phyloP scores from a whole-genome alignment of 306 rosid genomes.

The Prunus persica region DNA sequence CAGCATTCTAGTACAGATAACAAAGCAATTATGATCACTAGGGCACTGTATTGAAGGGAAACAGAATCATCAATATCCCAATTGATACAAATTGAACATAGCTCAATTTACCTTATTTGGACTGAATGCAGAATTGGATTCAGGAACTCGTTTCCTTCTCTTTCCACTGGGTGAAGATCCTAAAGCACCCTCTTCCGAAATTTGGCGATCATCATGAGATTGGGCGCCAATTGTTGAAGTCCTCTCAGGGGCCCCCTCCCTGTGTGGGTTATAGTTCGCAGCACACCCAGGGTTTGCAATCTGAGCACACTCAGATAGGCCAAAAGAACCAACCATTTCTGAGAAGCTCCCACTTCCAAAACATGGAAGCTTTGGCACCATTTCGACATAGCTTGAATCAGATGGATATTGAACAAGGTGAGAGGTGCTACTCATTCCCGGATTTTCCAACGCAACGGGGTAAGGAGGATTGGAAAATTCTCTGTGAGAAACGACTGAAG shows the following conservation, averaged over 20 bases:
- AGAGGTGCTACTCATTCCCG: constrained; percentile 58
- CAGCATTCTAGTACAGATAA: constrained; percentile 54
- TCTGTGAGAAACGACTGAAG: constrained; percentile 61
- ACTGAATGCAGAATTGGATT: constrained; percentile 52
- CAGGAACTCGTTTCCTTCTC: constrained; percentile 64
- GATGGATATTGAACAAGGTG: constrained; percentile 71
- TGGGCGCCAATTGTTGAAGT: constrained; percentile 41
- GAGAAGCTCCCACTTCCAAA: constrained; percentile 76
- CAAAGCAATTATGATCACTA: constrained; percentile 28
- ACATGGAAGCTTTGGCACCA: constrained; percentile 63
- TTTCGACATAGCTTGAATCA: constrained; percentile 61
- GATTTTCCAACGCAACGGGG: constrained; percentile 57
- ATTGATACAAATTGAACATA: background rate
- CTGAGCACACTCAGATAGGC: constrained; percentile 52
- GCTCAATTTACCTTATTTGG: constrained; percentile 61
- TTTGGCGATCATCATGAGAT: constrained; percentile 49
- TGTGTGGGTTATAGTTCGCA: constrained; percentile 45
- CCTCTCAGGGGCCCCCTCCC: constrained; percentile 45
- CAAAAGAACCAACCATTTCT: constrained; percentile 63
- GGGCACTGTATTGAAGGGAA: constrained; percentile 21
- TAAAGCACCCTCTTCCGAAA: constrained; percentile 47
- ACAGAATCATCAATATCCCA: constrained; percentile 13
- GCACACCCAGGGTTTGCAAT: constrained; percentile 46
- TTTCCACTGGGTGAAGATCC: constrained; percentile 62
- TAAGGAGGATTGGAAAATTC: constrained; percentile 58